Percentiles rank a stretch among this genome's conserved stretches.
These are phyloP conservation scores for Lepidium africanum DNA, from an alignment of 345 rosid species.

Conservation along the genomic window DNA sequence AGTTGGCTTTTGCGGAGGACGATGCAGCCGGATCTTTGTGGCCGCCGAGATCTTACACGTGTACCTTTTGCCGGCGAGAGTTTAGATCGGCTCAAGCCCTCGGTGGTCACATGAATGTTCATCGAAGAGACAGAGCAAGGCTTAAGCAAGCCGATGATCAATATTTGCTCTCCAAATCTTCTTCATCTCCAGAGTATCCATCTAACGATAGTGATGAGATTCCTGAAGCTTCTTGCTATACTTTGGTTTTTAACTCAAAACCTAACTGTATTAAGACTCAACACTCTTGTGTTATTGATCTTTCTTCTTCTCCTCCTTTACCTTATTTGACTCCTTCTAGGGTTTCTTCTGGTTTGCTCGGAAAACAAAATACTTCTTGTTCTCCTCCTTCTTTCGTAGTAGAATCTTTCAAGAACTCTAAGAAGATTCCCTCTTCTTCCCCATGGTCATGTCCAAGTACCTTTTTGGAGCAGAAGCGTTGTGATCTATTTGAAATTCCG, in stretches of 20 bases:
- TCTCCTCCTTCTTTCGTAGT: conserved; percentile 28
- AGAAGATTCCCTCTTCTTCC: conserved; percentile 19
- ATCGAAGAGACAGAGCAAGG: conserved; percentile 87
- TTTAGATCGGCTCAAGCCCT: conserved; percentile 89
- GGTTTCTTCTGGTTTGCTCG: conserved; percentile 40
- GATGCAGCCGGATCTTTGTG: conserved; percentile 68
- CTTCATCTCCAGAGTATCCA: conserved; percentile 34
- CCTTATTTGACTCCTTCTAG: conserved; percentile 31
- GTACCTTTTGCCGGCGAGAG: conserved; percentile 79
- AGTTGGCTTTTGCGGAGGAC: conserved; percentile 81
- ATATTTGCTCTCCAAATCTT: conserved; percentile 23
- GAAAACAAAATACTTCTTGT: conserved; percentile 25
- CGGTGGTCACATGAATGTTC: conserved; percentile 95
- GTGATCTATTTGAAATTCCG: conserved; percentile 25
- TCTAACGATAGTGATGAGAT: conserved; percentile 21
- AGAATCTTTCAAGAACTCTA: conserved; percentile 22
- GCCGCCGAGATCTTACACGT: conserved; percentile 93
- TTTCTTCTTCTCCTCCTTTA: conserved; percentile 31
- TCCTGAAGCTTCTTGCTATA: conserved; percentile 26
- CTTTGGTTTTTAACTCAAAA: conserved; percentile 51
- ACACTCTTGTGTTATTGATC: conserved; percentile 21
- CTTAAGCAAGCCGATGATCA: conserved; percentile 55
- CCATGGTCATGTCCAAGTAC: conserved; percentile 20
- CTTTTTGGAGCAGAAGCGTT: conserved; percentile 11
- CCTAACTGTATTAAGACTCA: conserved; percentile 39